Base-by-base conservation (phyloP, 164 flowering plant genomes). In the Umbellularia californica region DNA sequence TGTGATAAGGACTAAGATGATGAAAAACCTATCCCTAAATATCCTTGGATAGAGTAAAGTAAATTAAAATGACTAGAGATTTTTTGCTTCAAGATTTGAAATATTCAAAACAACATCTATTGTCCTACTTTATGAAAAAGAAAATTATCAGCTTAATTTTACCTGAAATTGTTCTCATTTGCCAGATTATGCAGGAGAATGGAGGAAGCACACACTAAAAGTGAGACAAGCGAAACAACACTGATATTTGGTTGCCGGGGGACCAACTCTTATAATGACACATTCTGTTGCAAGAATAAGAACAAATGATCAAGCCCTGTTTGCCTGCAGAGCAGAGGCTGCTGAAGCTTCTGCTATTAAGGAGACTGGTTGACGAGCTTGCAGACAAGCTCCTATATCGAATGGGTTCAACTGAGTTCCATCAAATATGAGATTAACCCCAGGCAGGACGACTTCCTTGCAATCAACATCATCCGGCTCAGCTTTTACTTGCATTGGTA, bases 321-420 rank as follows among this genome's bases (percentile, higher is more conserved):
- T 82, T 87, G 75, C 65, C 72, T 72, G 89, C 83, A 77, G 71
- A 74, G 86, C 85, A 77, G 97, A 89, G 41, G 90, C 87, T 22
- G 87, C 80, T 27, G 97, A 88, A 30, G 99, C 98, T 75, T 95
- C 99, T 72, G 93, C 87, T 77, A 95, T 88, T 72, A 95, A 83
- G 65, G 91, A 84, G 70, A 90, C 85, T 30, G 99, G 98, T 81
- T 88, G 97, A 64, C 97, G 97, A 81, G 95, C 99, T 88, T 95
- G 99, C 67, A 90, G 86, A 81, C 98, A 95, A 80, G 98, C 93
- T 72, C 92, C 90, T 47, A 95, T 93, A 66, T 95, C 99, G 28
- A 95, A 95, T 30, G 94, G 96, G 67, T 82, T 89, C 86, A 95
- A 83, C 79, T 86, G 90, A 73, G 89, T 82, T 74, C 99, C 98